These are phyloP conservation scores for Pseudogymnoascus sp. DNA, from an alignment of 2,329 filamentous ascomycete species.

Conservation along the genomic window DNA sequence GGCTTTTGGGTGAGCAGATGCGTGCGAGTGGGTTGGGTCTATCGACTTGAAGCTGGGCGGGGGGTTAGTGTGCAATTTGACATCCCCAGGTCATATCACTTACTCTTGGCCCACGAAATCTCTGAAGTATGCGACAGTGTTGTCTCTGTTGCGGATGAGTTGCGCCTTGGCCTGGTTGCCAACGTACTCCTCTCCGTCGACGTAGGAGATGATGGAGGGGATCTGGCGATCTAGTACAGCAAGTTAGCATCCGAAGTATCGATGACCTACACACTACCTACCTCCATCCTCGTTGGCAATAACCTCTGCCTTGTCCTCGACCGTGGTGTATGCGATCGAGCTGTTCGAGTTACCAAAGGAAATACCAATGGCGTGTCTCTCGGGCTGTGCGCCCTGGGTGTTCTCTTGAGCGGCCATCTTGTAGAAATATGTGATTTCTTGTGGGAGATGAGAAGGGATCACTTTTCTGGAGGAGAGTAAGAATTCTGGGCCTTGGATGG, in stretches of 20 bases:
- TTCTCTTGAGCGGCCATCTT: constrained; percentile 26
- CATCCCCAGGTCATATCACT: constrained; percentile 23
- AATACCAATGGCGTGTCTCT: constrained; percentile 78
- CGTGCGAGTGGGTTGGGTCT: constrained; percentile 90
- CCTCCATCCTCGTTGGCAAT: constrained; percentile 99
- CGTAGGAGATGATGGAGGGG: constrained; percentile 86
- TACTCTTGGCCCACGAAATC: constrained; percentile 94
- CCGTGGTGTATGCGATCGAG: constrained; percentile 89
- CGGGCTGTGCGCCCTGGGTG: constrained; percentile 31
- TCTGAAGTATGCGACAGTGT: constrained; percentile 92
- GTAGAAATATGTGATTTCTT: constrained; percentile 8
- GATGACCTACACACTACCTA: constrained; percentile 35
- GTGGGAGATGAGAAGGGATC: neutral
- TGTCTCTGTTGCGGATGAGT: constrained; percentile 82
- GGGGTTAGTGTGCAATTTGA: constrained; percentile 18
- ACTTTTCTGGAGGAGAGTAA: constrained; percentile 2
- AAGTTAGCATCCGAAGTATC: constrained; percentile 11
- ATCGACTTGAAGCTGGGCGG: constrained; percentile 73
- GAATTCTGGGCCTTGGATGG: constrained; percentile 5
- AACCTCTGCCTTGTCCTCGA: constrained; percentile 91
- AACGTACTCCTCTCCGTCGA: constrained; percentile 93
- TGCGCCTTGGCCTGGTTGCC: constrained; percentile 92
- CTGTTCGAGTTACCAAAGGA: constrained; percentile 98
- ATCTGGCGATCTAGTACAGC: constrained; percentile 75
- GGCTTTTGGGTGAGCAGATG: constrained; percentile 82